Evolutionary conservation across 805 yeast genomes (phyloP).

Genomic region (Wickerhamiella bombiphila): DNA sequence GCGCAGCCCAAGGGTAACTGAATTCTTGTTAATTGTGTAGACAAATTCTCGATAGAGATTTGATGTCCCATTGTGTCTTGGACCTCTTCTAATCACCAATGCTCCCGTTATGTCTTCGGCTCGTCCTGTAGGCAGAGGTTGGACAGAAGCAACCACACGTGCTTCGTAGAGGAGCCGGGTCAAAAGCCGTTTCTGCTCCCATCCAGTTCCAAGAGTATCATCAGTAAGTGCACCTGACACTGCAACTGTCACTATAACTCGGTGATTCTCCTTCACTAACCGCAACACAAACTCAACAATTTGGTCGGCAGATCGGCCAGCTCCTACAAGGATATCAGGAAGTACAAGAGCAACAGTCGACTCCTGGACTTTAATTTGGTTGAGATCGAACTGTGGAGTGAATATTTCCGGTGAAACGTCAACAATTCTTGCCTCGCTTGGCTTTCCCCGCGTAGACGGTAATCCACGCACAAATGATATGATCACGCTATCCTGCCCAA

Average conservation of each 20-base stretch:
- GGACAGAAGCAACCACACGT: conserved; percentile 37
- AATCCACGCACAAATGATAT: background rate
- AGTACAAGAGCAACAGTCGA: conserved; percentile 31
- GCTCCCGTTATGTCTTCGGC: conserved; percentile 75
- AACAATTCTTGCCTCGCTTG: background rate
- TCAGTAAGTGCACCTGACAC: conserved; percentile 27
- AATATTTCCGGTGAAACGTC: background rate
- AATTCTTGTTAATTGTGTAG: conserved; percentile 5
- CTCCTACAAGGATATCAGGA: conserved; percentile 32
- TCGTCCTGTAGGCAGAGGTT: conserved; percentile 63
- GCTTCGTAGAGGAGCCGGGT: conserved; percentile 37
- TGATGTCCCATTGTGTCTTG: conserved; percentile 15
- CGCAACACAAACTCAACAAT: conserved; percentile 25
- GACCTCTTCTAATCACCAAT: conserved; percentile 45
- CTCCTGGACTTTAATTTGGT: background rate
- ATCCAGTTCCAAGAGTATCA: conserved; percentile 22
- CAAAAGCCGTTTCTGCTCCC: conserved; percentile 32
- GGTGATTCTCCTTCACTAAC: conserved; percentile 21
- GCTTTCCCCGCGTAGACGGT: background rate
- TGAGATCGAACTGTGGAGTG: background rate
- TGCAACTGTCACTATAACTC: conserved; percentile 26
- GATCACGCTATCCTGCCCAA: background rate
- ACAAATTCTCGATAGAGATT: conserved; percentile 6
- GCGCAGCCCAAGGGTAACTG: background rate
- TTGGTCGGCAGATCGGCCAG: conserved; percentile 29